phyloP scores from a whole-genome alignment of 2,329 filamentous ascomycete genomes.

The Talaromyces rugulosus region DNA sequence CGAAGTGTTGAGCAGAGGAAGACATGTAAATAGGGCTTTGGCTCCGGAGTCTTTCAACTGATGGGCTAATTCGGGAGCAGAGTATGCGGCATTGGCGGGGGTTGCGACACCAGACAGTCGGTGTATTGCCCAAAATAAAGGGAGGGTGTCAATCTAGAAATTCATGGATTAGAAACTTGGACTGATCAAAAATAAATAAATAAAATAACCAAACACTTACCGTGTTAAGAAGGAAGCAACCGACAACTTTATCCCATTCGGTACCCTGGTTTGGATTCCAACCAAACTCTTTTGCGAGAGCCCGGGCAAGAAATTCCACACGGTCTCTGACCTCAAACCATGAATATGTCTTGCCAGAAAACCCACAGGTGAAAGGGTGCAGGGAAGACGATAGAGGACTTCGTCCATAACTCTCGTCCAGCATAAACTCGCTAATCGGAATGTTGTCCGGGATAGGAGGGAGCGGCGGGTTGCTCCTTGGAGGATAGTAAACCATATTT shows the following conservation, averaged over 20 bases:
- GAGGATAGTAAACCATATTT: slow-evolving; percentile 44
- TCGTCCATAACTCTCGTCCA: slow-evolving; percentile 66
- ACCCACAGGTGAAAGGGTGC: slow-evolving; percentile 71
- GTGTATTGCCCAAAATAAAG: slow-evolving; percentile 69
- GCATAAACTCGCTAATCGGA: slow-evolving; percentile 72
- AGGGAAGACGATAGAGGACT: slow-evolving; percentile 58
- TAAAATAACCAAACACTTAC: slow-evolving; percentile 42
- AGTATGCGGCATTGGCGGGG: slow-evolving; percentile 73
- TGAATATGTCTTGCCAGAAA: slow-evolving; percentile 65
- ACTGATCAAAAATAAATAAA: background rate
- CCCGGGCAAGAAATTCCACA: slow-evolving; percentile 64
- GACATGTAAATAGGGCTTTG: slow-evolving; percentile 67
- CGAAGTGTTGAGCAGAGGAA: slow-evolving; percentile 61
- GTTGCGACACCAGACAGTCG: slow-evolving; percentile 69
- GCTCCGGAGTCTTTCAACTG: slow-evolving; percentile 67
- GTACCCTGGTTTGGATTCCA: slow-evolving; percentile 66
- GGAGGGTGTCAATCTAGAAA: slow-evolving; percentile 66
- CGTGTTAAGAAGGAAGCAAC: slow-evolving; percentile 75
- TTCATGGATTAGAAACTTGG: background rate
- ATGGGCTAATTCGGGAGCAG: slow-evolving; percentile 63
- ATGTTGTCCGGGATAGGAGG: slow-evolving; percentile 67
- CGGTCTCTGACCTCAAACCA: slow-evolving; percentile 60
- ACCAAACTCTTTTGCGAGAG: slow-evolving; percentile 65
- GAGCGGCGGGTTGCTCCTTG: slow-evolving; percentile 35
- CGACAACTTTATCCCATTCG: slow-evolving; percentile 78